These are phyloP conservation scores for Chaetomidium leptoderma DNA, from an alignment of 495 filamentous ascomycete genomes.

Conservation along the genomic window DNA sequence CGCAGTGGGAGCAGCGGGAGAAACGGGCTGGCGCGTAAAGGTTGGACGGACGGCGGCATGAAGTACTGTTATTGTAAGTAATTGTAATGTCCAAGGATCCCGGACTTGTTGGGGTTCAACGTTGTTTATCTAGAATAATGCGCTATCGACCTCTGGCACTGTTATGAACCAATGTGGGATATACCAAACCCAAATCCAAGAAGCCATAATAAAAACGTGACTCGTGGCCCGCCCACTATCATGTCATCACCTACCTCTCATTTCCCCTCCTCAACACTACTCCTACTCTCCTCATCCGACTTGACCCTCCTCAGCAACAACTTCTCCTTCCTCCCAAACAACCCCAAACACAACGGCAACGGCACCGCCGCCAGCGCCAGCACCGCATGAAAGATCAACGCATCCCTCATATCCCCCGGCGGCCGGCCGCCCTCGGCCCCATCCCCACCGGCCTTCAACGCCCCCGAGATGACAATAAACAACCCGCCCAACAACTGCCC, in stretches of 20 bases:
- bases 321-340: conserved; percentile 54
- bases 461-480: conserved; percentile 79
- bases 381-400: conserved; percentile 75
- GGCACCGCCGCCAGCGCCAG: conserved; percentile 61
- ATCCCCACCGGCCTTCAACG: conserved; percentile 57
- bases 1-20: conserved; percentile 65
- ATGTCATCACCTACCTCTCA: background rate
- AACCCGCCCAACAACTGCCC: conserved; percentile 75
- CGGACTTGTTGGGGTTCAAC: too few relatives aligned
- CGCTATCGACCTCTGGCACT: background rate
- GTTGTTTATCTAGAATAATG: too few relatives aligned
- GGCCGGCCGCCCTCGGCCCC: too few relatives aligned
- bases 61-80: background rate
- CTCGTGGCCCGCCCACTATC: background rate
- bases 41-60: background rate
- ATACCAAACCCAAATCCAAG: background rate
- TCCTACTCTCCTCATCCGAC: conserved; percentile 29
- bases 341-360: conserved; percentile 61
- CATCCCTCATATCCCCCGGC: conserved; percentile 63
- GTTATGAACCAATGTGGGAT: background rate
- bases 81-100: too few relatives aligned
- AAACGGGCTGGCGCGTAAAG: conserved; percentile 12
- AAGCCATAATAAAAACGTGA: background rate
- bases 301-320: conserved; percentile 53
- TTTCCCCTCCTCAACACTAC: conserved; percentile 9